Conservation (phyloP, 768 basidiomycete species). For the Leccinum incarnatum region DNA sequence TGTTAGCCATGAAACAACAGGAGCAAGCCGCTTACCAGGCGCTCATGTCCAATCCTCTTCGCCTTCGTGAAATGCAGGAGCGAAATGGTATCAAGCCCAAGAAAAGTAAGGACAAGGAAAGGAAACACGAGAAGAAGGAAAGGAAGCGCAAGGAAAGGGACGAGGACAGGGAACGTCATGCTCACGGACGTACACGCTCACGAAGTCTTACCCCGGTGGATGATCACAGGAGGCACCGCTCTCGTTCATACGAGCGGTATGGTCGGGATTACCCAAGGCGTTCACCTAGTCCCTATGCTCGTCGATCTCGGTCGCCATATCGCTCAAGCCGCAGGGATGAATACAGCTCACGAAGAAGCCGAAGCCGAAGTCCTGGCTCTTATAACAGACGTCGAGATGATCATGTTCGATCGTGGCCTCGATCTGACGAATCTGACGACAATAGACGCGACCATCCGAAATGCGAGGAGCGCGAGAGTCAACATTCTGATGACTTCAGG, state of each 20-base stretch:
- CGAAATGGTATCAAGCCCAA: constrained; percentile 78
- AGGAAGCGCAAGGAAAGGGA: constrained; percentile 34
- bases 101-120: constrained; percentile 67
- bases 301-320: constrained; percentile 48
- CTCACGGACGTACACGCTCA: constrained; percentile 31
- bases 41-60: constrained; percentile 81
- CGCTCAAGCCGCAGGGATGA: constrained; percentile 22
- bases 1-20: constrained; percentile 97
- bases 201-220: constrained; percentile 31
- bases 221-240: constrained; percentile 28
- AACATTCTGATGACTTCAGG: constrained; percentile 34
- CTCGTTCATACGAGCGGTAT: constrained; percentile 31
- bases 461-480: constrained; percentile 21
- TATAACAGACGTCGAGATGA: constrained; percentile 14
- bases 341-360: constrained; percentile 25
- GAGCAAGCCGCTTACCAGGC: constrained; percentile 92
- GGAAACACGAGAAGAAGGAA: constrained; percentile 49
- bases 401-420: constrained; percentile 42
- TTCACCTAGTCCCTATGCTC: constrained; percentile 46
- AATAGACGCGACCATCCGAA: constrained; percentile 30
- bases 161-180: constrained; percentile 29
- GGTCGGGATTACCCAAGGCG: constrained; percentile 30
- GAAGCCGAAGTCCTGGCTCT: constrained; percentile 30
- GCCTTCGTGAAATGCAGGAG: constrained; percentile 77
- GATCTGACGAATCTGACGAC: constrained; percentile 54